A percentile compares a stretch with the other conserved stretches of the same genome.
Conservation (phyloP, 2,329 filamentous ascomycete species). For the Xylaria arbuscula region DNA sequence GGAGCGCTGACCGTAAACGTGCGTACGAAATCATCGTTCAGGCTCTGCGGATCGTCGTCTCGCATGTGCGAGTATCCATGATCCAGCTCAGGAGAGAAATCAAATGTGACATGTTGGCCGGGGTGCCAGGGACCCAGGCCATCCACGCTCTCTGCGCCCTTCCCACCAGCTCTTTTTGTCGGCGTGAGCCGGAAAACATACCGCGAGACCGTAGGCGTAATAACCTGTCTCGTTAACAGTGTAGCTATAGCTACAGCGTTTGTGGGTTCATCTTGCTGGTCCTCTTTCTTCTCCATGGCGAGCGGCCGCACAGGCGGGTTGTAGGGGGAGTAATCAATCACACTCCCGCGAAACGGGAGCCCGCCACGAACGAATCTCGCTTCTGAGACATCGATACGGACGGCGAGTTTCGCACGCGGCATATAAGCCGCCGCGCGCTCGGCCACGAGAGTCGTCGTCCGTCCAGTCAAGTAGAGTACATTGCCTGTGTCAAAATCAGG, state of each 20-base stretch:
- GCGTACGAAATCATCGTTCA: conserved; percentile 87
- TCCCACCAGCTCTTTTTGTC: conserved; percentile 1
- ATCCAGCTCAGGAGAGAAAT: conserved; percentile 76
- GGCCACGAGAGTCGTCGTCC: conserved; percentile 73
- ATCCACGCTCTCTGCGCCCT: neutral
- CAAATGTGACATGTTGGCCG: conserved; percentile 82
- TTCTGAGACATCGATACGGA: conserved; percentile 72
- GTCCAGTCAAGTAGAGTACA: conserved; percentile 79
- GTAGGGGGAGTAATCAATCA: conserved; percentile 76
- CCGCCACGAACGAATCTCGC: conserved; percentile 72
- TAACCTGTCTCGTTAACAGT: conserved; percentile 65
- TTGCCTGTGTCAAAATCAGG: conserved; percentile 79
- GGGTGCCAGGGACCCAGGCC: conserved; percentile 64
- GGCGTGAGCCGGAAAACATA: conserved; percentile 63
- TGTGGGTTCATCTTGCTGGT: neutral
- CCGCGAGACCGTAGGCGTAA: conserved; percentile 75
- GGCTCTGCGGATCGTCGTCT: conserved; percentile 78
- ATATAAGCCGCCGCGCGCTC: conserved; percentile 70
- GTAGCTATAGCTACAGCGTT: conserved; percentile 57
- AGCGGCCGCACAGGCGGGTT: conserved; percentile 79
- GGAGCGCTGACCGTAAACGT: conserved; percentile 82
- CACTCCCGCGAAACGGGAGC: conserved; percentile 73
- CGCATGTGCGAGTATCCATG: conserved; percentile 85
- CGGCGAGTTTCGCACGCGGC: conserved; percentile 76
- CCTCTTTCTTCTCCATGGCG: conserved; percentile 62